phyloP scores from a whole-genome alignment of 2,329 filamentous ascomycete genomes.

The Monilinia fructicola region DNA sequence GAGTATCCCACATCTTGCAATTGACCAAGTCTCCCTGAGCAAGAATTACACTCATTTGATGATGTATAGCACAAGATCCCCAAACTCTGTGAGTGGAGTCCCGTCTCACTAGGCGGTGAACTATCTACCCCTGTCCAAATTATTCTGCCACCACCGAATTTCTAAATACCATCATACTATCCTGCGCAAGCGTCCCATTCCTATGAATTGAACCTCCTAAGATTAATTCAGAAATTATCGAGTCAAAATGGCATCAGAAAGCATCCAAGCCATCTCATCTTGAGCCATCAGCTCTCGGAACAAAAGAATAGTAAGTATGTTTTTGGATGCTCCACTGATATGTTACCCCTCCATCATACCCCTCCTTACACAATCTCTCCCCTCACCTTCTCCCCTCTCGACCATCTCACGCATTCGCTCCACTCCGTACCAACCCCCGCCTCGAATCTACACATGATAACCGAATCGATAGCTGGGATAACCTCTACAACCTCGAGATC shows the following conservation, averaged over 20 bases:
- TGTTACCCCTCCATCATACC: slow-evolving; percentile 30
- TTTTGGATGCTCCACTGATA: not conserved
- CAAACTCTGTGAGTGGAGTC: not conserved
- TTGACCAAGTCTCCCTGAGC: not conserved
- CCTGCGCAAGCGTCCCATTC: not conserved
- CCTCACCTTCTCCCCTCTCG: not conserved
- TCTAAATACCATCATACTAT: slow-evolving; percentile 2
- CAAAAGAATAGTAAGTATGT: slow-evolving; percentile 75
- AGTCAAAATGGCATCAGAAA: slow-evolving; percentile 30
- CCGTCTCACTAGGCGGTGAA: not conserved
- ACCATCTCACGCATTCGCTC: no score
- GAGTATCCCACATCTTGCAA: not conserved
- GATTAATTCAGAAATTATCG: not conserved
- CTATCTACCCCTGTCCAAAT: not conserved
- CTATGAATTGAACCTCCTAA: not conserved
- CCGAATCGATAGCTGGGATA: slow-evolving; percentile 63
- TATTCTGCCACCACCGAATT: slow-evolving; percentile 7
- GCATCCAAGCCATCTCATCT: slow-evolving; percentile 61
- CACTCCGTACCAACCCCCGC: not conserved
- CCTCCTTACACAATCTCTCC: slow-evolving; percentile 1
- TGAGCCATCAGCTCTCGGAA: slow-evolving; percentile 74
- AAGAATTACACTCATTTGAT: not conserved
- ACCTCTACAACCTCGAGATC: slow-evolving; percentile 69
- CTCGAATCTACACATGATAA: slow-evolving; percentile 6
- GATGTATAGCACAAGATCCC: not conserved